phyloP scores from a whole-genome alignment of 768 basidiomycete species.

The Podaxis mareebaensis region DNA sequence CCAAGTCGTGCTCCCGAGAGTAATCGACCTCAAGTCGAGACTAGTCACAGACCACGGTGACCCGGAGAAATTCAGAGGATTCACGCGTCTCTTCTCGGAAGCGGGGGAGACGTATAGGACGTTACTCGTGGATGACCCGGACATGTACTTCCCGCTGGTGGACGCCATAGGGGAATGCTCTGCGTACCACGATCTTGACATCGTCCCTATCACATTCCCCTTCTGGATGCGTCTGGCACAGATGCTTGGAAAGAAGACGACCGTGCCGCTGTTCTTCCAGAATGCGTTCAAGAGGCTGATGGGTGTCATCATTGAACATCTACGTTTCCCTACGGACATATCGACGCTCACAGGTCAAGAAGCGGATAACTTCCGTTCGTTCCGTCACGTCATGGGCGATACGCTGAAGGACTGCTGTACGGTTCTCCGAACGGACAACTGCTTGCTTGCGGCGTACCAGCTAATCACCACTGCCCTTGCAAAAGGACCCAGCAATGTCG shows the following conservation, averaged over 20 bases:
- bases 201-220: constrained; percentile 95
- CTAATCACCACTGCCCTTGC: constrained; percentile 76
- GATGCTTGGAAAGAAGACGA: constrained; percentile 74
- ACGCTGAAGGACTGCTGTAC: constrained; percentile 98
- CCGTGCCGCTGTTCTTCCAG: constrained; percentile 72
- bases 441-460: constrained; percentile 79
- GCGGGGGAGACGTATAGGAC: constrained; percentile 95
- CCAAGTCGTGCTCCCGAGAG: constrained; percentile 82
- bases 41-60: constrained; percentile 69
- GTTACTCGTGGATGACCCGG: constrained; percentile 84
- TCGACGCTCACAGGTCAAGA: constrained; percentile 74
- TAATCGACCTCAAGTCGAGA: constrained; percentile 70
- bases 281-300: constrained; percentile 86
- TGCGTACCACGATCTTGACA: constrained; percentile 90
- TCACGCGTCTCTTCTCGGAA: constrained; percentile 92
- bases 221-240: constrained; percentile 99
- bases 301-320: constrained; percentile 82
- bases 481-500: constrained; percentile 51
- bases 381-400: constrained; percentile 98
- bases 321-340: constrained; percentile 85
- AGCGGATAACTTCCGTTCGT: constrained; percentile 89
- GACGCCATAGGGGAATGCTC: constrained; percentile 94
- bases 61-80: constrained; percentile 85
- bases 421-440: constrained; percentile 85
- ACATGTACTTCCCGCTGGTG: constrained; percentile 93